Evolutionary conservation across 2,329 filamentous ascomycete genomes (phyloP).

Genomic region (Cercospora zeina): DNA sequence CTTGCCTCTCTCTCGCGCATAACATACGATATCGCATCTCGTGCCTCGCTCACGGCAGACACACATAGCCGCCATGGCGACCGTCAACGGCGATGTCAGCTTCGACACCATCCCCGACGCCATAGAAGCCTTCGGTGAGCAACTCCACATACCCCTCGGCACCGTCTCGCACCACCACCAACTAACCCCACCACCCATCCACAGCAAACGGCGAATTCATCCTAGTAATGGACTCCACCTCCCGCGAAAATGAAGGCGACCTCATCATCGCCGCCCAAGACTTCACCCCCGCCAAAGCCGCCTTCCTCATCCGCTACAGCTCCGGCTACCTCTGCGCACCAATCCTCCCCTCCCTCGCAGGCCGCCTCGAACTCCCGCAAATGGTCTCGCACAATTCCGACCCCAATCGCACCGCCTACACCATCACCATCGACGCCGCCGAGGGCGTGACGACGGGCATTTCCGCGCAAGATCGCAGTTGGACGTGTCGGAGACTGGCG

Average conservation of each 20-base stretch:
- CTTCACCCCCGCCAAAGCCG: constrained; percentile 85
- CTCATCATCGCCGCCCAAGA: constrained; percentile 88
- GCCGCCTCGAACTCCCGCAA: constrained; percentile 74
- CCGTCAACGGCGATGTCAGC: constrained; percentile 35
- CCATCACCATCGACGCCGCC: constrained; percentile 79
- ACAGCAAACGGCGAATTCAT: constrained; percentile 73
- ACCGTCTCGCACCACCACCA: constrained; percentile 6
- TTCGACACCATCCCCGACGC: constrained; percentile 52
- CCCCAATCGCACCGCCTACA: constrained; percentile 89
- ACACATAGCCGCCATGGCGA: constrained; percentile 28
- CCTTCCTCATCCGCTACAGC: constrained; percentile 90
- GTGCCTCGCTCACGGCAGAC: background rate
- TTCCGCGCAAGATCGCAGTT: constrained; percentile 78
- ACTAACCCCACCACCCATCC: background rate
- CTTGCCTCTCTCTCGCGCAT: background rate
- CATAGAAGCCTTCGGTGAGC: constrained; percentile 47
- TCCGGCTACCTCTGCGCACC: constrained; percentile 90
- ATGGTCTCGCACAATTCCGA: constrained; percentile 81
- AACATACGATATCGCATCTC: background rate
- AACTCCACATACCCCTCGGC: background rate
- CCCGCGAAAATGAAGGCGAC: constrained; percentile 97
- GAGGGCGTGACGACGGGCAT: constrained; percentile 82
- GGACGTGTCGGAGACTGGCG: constrained; percentile 78
- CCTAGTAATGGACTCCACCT: constrained; percentile 87
- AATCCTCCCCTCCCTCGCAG: constrained; percentile 67